Conservation (phyloP, 768 basidiomycete species). For the Termitomyces eurrhizus region DNA sequence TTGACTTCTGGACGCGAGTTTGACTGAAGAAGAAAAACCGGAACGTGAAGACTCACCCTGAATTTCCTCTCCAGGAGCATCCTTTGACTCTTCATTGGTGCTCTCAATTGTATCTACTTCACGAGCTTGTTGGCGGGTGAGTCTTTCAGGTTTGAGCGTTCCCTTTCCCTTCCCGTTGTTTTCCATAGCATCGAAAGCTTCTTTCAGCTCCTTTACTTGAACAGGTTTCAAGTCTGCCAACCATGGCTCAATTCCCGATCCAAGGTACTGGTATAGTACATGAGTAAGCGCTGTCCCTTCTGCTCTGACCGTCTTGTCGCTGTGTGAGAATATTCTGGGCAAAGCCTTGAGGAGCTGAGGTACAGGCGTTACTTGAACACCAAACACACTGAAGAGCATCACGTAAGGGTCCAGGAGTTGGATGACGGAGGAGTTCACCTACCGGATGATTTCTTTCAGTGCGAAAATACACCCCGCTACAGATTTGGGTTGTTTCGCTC, state of each 20-base stretch:
- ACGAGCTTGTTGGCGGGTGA: conserved; percentile 72
- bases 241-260: conserved; percentile 77
- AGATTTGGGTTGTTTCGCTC: conserved; percentile 92
- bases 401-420: background rate
- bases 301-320: conserved; percentile 91
- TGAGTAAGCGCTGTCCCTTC: conserved; percentile 82
- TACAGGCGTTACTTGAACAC: conserved; percentile 66
- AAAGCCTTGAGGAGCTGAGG: conserved; percentile 81
- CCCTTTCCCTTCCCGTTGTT: conserved; percentile 85
- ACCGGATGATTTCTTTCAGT: conserved; percentile 85
- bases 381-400: conserved; percentile 59
- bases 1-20: conserved; percentile 37
- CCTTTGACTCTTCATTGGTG: conserved; percentile 27
- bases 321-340: conserved; percentile 92
- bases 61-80: conserved; percentile 28
- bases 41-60: conserved; percentile 39
- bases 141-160: conserved; percentile 69
- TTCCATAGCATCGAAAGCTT: conserved; percentile 82
- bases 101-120: conserved; percentile 54
- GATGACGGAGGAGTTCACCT: conserved; percentile 21
- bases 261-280: conserved; percentile 82
- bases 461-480: conserved; percentile 77
- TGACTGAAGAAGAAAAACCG: conserved; percentile 8
- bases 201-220: conserved; percentile 93
- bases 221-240: conserved; percentile 92